phyloP scores from a whole-genome alignment of 768 basidiomycete genomes.

The Mycena crocata region DNA sequence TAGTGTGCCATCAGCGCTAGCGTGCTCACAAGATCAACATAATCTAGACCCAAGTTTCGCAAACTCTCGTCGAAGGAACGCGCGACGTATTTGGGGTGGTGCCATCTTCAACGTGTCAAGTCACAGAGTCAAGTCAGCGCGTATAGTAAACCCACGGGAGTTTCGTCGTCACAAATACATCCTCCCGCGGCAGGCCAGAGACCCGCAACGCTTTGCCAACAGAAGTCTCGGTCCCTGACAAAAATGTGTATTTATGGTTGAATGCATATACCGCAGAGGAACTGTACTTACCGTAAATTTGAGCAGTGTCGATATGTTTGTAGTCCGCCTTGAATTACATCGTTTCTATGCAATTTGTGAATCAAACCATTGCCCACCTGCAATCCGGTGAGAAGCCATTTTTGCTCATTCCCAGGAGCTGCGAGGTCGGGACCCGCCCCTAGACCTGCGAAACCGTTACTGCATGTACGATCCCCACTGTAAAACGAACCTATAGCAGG shows the following conservation, averaged over 20 bases:
- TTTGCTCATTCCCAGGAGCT: slow-evolving; percentile 46
- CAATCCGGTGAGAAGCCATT: slow-evolving; percentile 56
- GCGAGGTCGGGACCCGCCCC: slow-evolving; percentile 40
- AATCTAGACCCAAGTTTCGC: slow-evolving; percentile 52
- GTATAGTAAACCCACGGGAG: slow-evolving; percentile 53
- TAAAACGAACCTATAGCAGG: slow-evolving; percentile 6
- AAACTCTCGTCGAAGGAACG: slow-evolving; percentile 57
- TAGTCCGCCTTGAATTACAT: slow-evolving; percentile 48
- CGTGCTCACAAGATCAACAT: slow-evolving; percentile 58
- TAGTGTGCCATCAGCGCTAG: background rate
- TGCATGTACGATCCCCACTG: no score
- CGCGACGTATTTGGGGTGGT: slow-evolving; percentile 51
- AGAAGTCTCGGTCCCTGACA: slow-evolving; percentile 50
- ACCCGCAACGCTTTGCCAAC: slow-evolving; percentile 58
- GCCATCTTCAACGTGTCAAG: slow-evolving; percentile 39
- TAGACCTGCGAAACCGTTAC: no score
- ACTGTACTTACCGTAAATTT: slow-evolving; percentile 45
- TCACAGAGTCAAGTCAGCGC: background rate
- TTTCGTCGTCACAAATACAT: slow-evolving; percentile 64
- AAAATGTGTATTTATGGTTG: background rate
- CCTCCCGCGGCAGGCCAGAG: slow-evolving; percentile 60
- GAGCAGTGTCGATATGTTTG: slow-evolving; percentile 56
- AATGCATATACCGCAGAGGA: no score
- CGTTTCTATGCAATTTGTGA: background rate
- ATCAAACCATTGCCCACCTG: slow-evolving; percentile 39